Percentiles rank a stretch among this genome's conserved stretches.
Conservation (phyloP, 257 asterid genomes). For the Primulina eburnea region DNA sequence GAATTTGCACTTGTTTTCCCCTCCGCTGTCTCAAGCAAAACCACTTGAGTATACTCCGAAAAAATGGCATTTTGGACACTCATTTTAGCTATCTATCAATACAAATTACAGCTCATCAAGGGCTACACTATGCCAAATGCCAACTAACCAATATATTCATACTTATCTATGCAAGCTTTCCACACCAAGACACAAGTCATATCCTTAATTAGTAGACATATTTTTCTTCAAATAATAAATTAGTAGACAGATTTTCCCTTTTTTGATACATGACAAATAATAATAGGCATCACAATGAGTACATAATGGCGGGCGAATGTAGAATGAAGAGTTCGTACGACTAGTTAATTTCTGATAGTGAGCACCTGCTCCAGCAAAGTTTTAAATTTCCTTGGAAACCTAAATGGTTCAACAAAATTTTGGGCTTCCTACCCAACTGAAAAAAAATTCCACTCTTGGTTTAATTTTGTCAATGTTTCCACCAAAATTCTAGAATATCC, state of each 20-base stretch:
- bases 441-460: no score
- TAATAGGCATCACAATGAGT: background rate
- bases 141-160: background rate
- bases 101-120: conserved; percentile 15
- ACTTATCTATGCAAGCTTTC: background rate
- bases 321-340: no score
- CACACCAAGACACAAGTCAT: background rate
- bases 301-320: no score
- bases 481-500: background rate
- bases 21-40: conserved; percentile 48
- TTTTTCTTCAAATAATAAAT: no score
- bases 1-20: conserved; percentile 37
- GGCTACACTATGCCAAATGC: background rate
- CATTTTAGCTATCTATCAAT: conserved; percentile 68
- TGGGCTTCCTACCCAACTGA: no score
- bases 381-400: no score
- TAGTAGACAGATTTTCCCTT: no score
- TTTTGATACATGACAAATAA: background rate
- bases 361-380: no score
- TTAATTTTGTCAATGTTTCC: background rate
- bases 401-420: no score
- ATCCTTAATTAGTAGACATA: no score
- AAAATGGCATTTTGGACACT: conserved; percentile 46
- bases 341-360: no score
- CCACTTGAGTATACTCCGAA: conserved; percentile 71